Percentiles rank a stretch among this genome's conserved stretches.
Evolutionary conservation across 2,329 filamentous ascomycete genomes (phyloP).

Genomic region (Diaporthe sp.): DNA sequence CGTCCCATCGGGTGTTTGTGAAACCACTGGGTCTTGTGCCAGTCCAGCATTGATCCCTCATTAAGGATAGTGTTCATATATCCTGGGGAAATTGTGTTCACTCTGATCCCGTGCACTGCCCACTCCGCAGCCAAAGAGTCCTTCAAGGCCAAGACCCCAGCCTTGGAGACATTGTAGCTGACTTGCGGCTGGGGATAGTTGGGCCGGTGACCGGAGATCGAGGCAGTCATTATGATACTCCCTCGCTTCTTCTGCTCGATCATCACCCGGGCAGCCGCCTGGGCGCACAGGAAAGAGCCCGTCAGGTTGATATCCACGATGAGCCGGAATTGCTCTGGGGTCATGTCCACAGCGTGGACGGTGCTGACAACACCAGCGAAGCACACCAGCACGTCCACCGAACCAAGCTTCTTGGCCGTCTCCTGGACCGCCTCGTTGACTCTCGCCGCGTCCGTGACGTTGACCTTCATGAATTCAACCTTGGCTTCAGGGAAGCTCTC

Average conservation of each 20-base stretch:
- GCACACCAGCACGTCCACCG: constrained; percentile 69
- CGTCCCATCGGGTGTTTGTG: constrained; percentile 72
- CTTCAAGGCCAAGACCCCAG: constrained; percentile 73
- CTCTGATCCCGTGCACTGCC: constrained; percentile 77
- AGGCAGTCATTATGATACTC: constrained; percentile 75
- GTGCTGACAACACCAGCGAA: constrained; percentile 79
- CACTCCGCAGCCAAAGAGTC: constrained; percentile 80
- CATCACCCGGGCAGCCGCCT: constrained; percentile 72
- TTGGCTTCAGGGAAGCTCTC: constrained; percentile 66
- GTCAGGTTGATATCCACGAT: constrained; percentile 81
- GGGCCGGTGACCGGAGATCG: constrained; percentile 76
- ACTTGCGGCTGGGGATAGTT: constrained; percentile 81
- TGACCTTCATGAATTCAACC: constrained; percentile 65
- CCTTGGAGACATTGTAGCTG: constrained; percentile 81
- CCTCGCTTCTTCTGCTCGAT: constrained; percentile 64
- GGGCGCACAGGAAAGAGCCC: constrained; percentile 78
- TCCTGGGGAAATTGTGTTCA: constrained; percentile 79
- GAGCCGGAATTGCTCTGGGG: constrained; percentile 69
- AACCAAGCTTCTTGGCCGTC: constrained; percentile 59
- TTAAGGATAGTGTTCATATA: constrained; percentile 86
- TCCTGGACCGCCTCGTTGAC: constrained; percentile 52
- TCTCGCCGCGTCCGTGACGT: constrained; percentile 59
- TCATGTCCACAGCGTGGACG: constrained; percentile 71
- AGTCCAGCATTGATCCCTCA: constrained; percentile 70
- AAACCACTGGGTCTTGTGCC: constrained; percentile 68